A percentile compares a stretch with the other conserved stretches of the same genome.
These are phyloP conservation scores for Cerrena zonata DNA, from an alignment of 1,284 basidiomycete species.

Conservation along the genomic window DNA sequence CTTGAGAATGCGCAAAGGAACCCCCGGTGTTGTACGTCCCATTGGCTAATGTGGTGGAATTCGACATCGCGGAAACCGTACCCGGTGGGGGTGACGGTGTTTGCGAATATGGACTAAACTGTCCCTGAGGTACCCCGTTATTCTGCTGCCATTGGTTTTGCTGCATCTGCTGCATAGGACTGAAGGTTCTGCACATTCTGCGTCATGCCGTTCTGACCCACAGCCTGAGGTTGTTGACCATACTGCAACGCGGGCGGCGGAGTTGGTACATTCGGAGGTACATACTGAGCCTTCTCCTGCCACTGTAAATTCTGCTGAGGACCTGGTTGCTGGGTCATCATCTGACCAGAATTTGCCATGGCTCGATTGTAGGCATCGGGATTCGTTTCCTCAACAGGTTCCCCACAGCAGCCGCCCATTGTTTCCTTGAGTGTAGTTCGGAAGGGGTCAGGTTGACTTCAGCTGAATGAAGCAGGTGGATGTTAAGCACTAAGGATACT, in stretches of 20 bases:
- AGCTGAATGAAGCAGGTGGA: neutral
- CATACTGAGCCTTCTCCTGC: slow-evolving; percentile 30
- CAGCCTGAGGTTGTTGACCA: slow-evolving; percentile 25
- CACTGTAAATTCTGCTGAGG: slow-evolving; percentile 21
- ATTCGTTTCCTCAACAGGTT: slow-evolving; percentile 26
- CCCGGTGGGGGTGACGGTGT: slow-evolving; percentile 25
- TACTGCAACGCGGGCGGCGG: slow-evolving; percentile 38
- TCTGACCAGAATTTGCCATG: slow-evolving; percentile 17
- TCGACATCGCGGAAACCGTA: slow-evolving; percentile 11
- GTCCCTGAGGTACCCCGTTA: slow-evolving; percentile 3
- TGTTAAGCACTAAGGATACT: neutral
- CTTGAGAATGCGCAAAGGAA: neutral
- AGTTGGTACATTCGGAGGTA: slow-evolving; percentile 35
- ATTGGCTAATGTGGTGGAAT: slow-evolving; percentile 6
- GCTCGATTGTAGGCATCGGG: slow-evolving; percentile 18
- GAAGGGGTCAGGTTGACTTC: slow-evolving; percentile 7
- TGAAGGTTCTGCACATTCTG: neutral
- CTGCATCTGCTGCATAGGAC: neutral
- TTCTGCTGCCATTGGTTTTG: neutral
- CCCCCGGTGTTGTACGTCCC: neutral
- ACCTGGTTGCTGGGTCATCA: slow-evolving; percentile 49
- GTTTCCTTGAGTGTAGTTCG: too few relatives aligned
- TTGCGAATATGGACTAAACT: slow-evolving; percentile 14
- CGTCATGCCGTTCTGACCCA: too few relatives aligned
- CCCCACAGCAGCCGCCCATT: slow-evolving; percentile 60